Evolutionary conservation across 2,329 filamentous ascomycete species (phyloP).

Genomic region (Talaromyces sp.): DNA sequence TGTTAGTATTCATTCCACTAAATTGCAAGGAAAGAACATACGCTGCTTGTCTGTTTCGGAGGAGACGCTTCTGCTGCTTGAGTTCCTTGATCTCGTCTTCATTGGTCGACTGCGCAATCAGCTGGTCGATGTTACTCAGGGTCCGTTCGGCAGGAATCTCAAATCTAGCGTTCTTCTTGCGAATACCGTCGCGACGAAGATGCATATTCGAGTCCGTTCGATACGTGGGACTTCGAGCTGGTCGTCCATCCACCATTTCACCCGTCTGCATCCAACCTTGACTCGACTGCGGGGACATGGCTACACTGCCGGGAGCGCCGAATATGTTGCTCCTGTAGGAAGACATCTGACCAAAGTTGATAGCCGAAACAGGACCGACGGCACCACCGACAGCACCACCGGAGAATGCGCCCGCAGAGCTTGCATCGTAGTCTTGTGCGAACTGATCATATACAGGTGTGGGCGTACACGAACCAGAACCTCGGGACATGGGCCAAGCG

Average conservation of each 20-base stretch:
- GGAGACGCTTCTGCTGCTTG: constrained; percentile 93
- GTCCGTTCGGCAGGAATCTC: constrained; percentile 94
- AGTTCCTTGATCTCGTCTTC: constrained; percentile 96
- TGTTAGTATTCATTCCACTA: constrained; percentile 12
- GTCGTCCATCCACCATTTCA: constrained; percentile 50
- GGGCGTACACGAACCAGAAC: constrained; percentile 70
- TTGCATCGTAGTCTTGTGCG: constrained; percentile 50
- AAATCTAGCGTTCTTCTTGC: constrained; percentile 98
- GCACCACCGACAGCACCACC: constrained; percentile 41
- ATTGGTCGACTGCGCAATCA: constrained; percentile 76
- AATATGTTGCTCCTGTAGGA: constrained; percentile 50
- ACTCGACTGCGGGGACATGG: constrained; percentile 61
- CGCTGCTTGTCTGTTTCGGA: constrained; percentile 96
- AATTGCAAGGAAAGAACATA: constrained; percentile 49
- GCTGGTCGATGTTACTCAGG: constrained; percentile 87
- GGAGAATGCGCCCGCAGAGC: constrained; percentile 42
- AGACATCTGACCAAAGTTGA: constrained; percentile 39
- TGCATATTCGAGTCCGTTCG: constrained; percentile 70
- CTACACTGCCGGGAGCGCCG: constrained; percentile 47
- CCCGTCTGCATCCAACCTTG: constrained; percentile 53
- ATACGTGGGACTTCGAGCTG: constrained; percentile 64
- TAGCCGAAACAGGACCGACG: constrained; percentile 39
- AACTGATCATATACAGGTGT: constrained; percentile 68
- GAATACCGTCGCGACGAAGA: constrained; percentile 77
- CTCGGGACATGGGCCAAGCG: constrained; percentile 63